Conservation (phyloP, 306 rosid species). For the Delonix regia region DNA sequence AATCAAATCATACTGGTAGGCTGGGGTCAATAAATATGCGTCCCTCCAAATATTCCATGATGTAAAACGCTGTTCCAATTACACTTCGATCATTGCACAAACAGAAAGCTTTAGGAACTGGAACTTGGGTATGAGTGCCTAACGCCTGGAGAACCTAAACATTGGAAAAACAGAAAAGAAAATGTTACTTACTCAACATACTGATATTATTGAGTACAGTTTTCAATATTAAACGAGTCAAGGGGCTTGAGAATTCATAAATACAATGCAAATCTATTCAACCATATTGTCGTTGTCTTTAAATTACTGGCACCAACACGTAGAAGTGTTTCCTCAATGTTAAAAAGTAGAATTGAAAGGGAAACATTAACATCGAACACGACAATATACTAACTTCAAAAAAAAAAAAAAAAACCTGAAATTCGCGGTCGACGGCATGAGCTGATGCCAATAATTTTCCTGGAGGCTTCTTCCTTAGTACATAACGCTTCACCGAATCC, state of each 20-base stretch:
- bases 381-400: not conserved
- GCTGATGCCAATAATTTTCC: slow-evolving; percentile 84
- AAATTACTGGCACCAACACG: not conserved
- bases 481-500: slow-evolving; percentile 64
- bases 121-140: slow-evolving; percentile 67
- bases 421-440: slow-evolving; percentile 96
- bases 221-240: not conserved
- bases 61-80: slow-evolving; percentile 85
- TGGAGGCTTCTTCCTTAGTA: slow-evolving; percentile 89
- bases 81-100: slow-evolving; percentile 78
- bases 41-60: slow-evolving; percentile 95
- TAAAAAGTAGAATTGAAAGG: not conserved
- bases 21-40: slow-evolving; percentile 75
- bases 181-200: not conserved
- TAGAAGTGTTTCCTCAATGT: not conserved
- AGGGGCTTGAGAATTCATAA: not conserved
- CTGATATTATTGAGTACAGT: not conserved
- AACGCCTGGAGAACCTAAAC: slow-evolving; percentile 83
- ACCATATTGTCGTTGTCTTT: not conserved
- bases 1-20: slow-evolving; percentile 78
- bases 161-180: not conserved
- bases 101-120: slow-evolving; percentile 85
- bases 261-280: not conserved
- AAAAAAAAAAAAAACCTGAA: slow-evolving; percentile 53
- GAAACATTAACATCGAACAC: not conserved